Percentiles rank a stretch among this genome's conserved stretches.
Evolutionary conservation across 2,329 filamentous ascomycete species (phyloP).

Genomic region (Sphaerulina musiva): DNA sequence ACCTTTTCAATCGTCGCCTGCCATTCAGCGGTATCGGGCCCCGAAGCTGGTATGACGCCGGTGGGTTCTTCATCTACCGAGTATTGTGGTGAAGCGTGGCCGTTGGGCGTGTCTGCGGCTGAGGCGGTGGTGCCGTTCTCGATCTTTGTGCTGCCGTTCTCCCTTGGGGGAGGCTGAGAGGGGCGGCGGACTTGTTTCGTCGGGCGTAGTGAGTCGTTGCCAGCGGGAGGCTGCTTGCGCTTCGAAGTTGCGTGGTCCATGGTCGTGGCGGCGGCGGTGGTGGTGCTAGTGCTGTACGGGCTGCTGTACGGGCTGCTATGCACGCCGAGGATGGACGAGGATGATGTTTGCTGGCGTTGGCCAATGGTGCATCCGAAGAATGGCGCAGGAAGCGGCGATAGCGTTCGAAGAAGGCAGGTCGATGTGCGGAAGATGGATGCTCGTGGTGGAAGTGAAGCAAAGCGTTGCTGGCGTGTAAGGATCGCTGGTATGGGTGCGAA

Average conservation of each 20-base stretch:
- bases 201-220: conserved; percentile 29
- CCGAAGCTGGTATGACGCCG: conserved; percentile 41
- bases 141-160: conserved; percentile 19
- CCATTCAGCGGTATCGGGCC: conserved; percentile 73
- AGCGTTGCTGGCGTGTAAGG: not conserved
- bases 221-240: conserved; percentile 34
- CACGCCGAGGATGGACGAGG: not conserved
- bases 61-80: conserved; percentile 41
- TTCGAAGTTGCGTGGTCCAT: conserved; percentile 30
- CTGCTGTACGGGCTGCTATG: not conserved
- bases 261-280: not conserved
- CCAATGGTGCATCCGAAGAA: not conserved
- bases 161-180: conserved; percentile 18
- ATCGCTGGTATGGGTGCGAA: not conserved
- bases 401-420: not conserved
- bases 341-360: not conserved
- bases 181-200: conserved; percentile 32
- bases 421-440: not conserved
- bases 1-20: conserved; percentile 92
- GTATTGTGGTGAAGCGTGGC: conserved; percentile 35
- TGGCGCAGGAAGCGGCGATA: not conserved
- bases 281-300: not conserved
- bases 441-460: not conserved
- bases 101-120: conserved; percentile 31
- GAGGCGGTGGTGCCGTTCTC: conserved; percentile 30